A percentile compares a stretch with the other conserved stretches of the same genome.
Conservation (phyloP, 2,329 filamentous ascomycete species). For the Helotiales sp. region DNA sequence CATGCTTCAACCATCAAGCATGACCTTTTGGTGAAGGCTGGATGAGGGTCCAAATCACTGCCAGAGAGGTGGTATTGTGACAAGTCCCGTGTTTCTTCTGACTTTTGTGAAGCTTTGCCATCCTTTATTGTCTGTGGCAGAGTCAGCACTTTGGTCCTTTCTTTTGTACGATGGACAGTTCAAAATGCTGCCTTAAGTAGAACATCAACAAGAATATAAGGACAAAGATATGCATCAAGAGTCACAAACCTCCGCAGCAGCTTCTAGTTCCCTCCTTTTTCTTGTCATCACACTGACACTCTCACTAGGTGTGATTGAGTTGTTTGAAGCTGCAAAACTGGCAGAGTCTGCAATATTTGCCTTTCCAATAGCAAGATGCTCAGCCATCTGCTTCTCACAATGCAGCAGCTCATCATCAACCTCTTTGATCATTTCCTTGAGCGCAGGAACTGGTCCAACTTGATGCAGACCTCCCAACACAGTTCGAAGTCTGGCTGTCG, state of each 20-base stretch:
- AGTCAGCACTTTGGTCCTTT: not conserved
- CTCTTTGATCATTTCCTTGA: constrained; percentile 6
- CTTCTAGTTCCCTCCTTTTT: not conserved
- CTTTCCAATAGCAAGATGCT: constrained; percentile 1
- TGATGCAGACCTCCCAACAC: not conserved
- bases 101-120: not conserved
- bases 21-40: not conserved
- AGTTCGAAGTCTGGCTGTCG: not conserved
- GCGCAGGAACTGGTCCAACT: not conserved
- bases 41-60: constrained; percentile 16
- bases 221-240: not conserved
- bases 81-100: not conserved
- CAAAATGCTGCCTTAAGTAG: not conserved
- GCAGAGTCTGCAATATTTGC: not conserved
- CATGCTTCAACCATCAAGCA: constrained; percentile 14
- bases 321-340: not conserved
- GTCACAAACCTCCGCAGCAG: not conserved
- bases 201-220: no score
- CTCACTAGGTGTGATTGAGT: constrained; percentile 10
- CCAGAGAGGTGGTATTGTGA: not conserved
- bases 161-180: not conserved
- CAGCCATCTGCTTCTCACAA: constrained; percentile 12
- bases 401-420: constrained; percentile 8
- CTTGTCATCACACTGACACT: not conserved
- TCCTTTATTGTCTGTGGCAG: not conserved